phyloP scores from a whole-genome alignment of 1,284 basidiomycete species.

The Malassezia caprae region DNA sequence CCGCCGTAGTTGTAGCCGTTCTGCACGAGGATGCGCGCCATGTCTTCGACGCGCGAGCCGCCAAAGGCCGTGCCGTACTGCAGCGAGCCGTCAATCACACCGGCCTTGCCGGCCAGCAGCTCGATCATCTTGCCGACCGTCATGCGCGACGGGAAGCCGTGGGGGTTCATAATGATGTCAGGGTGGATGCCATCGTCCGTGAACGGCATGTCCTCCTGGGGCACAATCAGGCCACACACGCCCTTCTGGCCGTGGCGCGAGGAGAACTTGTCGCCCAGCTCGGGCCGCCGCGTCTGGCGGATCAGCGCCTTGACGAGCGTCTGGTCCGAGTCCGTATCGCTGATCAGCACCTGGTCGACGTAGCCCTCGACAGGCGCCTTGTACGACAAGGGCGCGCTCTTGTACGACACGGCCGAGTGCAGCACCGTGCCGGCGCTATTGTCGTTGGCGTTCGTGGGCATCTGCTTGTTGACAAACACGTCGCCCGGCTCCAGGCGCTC shows the following conservation, averaged over 20 bases:
- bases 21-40: conserved; percentile 88
- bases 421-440: conserved; percentile 46
- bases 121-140: conserved; percentile 99
- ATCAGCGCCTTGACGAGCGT: conserved; percentile 98
- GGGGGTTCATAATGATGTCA: conserved; percentile 99
- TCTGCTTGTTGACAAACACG: conserved; percentile 93
- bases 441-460: conserved; percentile 74
- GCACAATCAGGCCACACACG: conserved; percentile 94
- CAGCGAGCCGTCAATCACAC: conserved; percentile 73
- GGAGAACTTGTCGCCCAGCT: conserved; percentile 97
- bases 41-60: conserved; percentile 97
- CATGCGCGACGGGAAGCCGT: conserved; percentile 99
- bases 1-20: conserved; percentile 93
- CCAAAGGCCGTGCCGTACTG: conserved; percentile 93
- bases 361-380: conserved; percentile 63
- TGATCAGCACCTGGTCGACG: conserved; percentile 95
- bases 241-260: conserved; percentile 98
- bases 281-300: conserved; percentile 88
- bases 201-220: conserved; percentile 98
- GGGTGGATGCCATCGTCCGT: conserved; percentile 88
- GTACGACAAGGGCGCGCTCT: conserved; percentile 36
- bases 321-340: conserved; percentile 79
- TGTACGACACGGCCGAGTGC: conserved; percentile 54
- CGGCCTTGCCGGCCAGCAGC: conserved; percentile 68
- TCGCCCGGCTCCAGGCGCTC: conserved; percentile 86